Evolutionary conservation across 176 grass and related monocot species (phyloP), one percentile per base, ranked within the genome.

Genomic region (Oryza australiensis): DNA sequence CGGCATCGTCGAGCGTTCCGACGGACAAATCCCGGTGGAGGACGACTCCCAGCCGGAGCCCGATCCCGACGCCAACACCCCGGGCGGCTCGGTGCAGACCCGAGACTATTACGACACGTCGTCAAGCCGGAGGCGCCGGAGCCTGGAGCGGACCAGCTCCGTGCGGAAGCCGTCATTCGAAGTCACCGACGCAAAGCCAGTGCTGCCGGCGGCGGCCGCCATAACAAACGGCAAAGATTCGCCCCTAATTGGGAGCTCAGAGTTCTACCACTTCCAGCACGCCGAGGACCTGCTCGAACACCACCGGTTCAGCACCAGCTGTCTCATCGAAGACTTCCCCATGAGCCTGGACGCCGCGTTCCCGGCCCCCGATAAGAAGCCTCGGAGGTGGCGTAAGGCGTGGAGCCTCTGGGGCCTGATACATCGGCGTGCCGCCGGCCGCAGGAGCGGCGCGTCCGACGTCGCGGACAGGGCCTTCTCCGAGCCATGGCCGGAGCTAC

Each of bases 241-340:
- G 12, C 85, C 91, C 1, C 77, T 90, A 0, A 73, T 92, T 8
- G 85, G 89, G 3, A 90, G 89, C 65, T 89, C 93, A 2, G 97
- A 99, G 83, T 99, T 99, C 87, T 96, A 96, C 83, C 93, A 95
- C 79, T 93, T 91, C 70, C 93, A 96, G 3, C 93, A 99, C 46
- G 88, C 88, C 13, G 84, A 90, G 0, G 84, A 86, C 69, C 62
- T 90, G 74, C 75, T 90, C 14, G 88, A 55, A 55, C 51, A 90
- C 75, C 84, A 81, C 11, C 68, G 90, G 18, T 87, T 90, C 72
- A 88, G 93, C 82, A 88, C 80, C 9, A 94, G 64, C 79, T 94
- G 91, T 1, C 67, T 96, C 15, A 69, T 77, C 24, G 91, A 96
- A 7, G 93, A 96, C 73, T 87, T 92, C 85, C 93, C 93, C 5